Conservation (phyloP, 2,329 filamentous ascomycete genomes). For the Teratosphaeria epicoccoides region DNA sequence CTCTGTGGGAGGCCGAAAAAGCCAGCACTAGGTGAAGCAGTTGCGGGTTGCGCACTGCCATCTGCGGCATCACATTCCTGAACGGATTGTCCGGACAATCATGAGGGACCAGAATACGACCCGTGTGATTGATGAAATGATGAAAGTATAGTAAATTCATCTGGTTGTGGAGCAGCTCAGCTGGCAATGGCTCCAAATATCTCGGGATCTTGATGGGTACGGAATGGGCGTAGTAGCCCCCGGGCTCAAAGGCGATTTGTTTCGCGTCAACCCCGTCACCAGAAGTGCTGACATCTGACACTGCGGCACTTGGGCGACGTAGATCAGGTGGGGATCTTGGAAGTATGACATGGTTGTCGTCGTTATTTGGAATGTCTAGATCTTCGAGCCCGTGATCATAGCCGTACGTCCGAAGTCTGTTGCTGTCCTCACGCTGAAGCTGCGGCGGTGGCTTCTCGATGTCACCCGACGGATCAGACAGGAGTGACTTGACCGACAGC, state of each 20-base stretch:
- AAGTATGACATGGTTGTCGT: slow-evolving; percentile 55
- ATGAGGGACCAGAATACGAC: slow-evolving; percentile 52
- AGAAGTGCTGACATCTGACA: slow-evolving; percentile 19
- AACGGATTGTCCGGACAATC: slow-evolving; percentile 53
- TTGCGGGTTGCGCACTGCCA: slow-evolving; percentile 59
- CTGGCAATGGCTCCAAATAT: slow-evolving; percentile 46
- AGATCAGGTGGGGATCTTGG: slow-evolving; percentile 22
- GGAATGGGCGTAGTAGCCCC: slow-evolving; percentile 59
- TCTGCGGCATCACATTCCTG: slow-evolving; percentile 50
- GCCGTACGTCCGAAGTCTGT: slow-evolving; percentile 45
- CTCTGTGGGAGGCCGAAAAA: slow-evolving; percentile 75
- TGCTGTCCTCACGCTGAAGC: slow-evolving; percentile 5
- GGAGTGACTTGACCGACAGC: slow-evolving; percentile 55
- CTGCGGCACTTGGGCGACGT: slow-evolving; percentile 21
- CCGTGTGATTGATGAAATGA: slow-evolving; percentile 70
- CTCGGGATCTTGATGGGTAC: slow-evolving; percentile 55
- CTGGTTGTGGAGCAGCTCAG: slow-evolving; percentile 54
- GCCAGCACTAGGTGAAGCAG: slow-evolving; percentile 67
- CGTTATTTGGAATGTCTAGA: slow-evolving; percentile 58
- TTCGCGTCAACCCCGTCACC: slow-evolving; percentile 17
- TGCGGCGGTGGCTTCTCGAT: slow-evolving; percentile 8
- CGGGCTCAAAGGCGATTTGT: slow-evolving; percentile 45
- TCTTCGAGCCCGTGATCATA: slow-evolving; percentile 62
- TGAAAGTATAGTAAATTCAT: slow-evolving; percentile 73
- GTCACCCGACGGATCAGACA: slow-evolving; percentile 42